phyloP scores from a whole-genome alignment of 441 rosid species.

The Codiaeum variegatum region DNA sequence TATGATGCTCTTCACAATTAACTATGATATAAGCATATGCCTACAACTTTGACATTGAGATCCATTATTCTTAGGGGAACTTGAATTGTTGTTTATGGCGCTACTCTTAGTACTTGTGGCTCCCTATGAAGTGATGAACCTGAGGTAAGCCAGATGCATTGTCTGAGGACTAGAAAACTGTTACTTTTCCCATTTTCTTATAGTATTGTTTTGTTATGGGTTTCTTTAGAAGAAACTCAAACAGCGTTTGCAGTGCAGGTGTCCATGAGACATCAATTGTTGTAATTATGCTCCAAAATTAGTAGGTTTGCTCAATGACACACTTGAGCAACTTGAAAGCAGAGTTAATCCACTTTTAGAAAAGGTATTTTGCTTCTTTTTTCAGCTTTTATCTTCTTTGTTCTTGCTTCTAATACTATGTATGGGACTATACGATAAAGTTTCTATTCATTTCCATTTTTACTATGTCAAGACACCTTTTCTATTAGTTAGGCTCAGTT shows the following conservation, averaged over 20 bases:
- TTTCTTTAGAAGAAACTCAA: too few species aligned
- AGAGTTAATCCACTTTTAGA: slow-evolving; percentile 61
- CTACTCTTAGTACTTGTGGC: slow-evolving; percentile 68
- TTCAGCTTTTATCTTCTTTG: slow-evolving; percentile 4
- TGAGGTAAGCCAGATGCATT: slow-evolving; percentile 47
- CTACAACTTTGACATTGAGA: background rate
- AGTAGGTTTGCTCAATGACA: slow-evolving; percentile 64
- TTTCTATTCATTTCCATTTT: background rate
- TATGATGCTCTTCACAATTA: background rate
- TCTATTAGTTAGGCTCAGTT: too few species aligned
- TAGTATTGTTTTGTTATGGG: too few species aligned
- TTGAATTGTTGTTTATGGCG: slow-evolving; percentile 77
- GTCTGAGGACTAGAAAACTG: slow-evolving; percentile 8
- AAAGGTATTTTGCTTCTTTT: slow-evolving; percentile 44
- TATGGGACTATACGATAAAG: background rate
- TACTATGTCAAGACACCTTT: background rate
- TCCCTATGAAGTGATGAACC: slow-evolving; percentile 57
- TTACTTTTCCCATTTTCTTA: slow-evolving; percentile 5
- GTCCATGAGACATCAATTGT: too few species aligned
- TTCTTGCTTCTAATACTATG: background rate
- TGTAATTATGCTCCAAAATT: slow-evolving; percentile 94
- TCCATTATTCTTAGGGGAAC: slow-evolving; percentile 57
- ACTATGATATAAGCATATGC: background rate
- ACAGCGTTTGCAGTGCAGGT: too few species aligned
- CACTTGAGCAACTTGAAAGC: slow-evolving; percentile 62